Evolutionary conservation across 805 yeast species (phyloP).

Genomic region (Yarrowia sp.): DNA sequence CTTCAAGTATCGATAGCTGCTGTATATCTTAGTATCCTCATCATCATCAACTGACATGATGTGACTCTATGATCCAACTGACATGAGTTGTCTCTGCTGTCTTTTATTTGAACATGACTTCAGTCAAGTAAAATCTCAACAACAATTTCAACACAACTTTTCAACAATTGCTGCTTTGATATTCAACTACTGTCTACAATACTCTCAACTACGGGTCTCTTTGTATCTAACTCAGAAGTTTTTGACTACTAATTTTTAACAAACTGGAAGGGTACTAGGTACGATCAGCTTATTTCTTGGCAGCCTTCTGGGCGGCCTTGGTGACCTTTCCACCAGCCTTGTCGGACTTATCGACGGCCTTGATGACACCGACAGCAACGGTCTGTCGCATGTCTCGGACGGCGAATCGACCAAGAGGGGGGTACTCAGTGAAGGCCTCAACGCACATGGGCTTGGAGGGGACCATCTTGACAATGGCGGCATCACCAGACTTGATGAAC

Average conservation of each 20-base stretch:
- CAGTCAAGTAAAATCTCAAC: no score
- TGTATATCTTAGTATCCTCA: no score
- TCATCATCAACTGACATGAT: no score
- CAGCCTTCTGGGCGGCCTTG: constrained; percentile 90
- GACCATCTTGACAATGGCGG: constrained; percentile 88
- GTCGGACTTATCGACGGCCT: constrained; percentile 85
- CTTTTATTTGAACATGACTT: no score
- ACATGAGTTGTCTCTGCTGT: no score
- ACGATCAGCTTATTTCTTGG: constrained; percentile 55
- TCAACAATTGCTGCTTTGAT: no score
- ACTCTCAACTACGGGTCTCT: neutral
- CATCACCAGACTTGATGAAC: constrained; percentile 94
- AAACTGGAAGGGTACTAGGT: neutral
- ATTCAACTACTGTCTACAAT: neutral
- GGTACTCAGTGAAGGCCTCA: constrained; percentile 91
- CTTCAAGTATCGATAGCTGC: no score
- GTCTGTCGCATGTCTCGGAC: constrained; percentile 99
- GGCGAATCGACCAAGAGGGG: constrained; percentile 96
- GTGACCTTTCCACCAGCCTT: constrained; percentile 87
- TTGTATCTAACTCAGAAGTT: constrained; percentile 21
- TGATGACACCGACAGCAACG: constrained; percentile 99
- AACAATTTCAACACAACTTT: no score
- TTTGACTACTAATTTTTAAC: constrained; percentile 25
- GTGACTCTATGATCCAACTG: no score
- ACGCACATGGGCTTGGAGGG: constrained; percentile 92